Conservation (phyloP, 192 early-diverging fungal species). For the Backusella morwellensis region DNA sequence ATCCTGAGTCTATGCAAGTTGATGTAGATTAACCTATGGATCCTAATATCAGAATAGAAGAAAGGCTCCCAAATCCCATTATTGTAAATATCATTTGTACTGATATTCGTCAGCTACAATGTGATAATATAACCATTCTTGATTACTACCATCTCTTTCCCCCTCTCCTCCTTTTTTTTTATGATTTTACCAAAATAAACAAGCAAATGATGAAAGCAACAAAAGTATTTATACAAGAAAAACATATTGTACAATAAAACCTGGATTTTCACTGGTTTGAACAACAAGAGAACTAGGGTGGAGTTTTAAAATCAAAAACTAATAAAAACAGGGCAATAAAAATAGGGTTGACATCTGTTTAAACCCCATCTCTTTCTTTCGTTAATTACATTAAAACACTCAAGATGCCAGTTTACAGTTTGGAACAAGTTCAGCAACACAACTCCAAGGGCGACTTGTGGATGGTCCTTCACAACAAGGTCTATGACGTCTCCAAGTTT, state of each 20-base stretch:
- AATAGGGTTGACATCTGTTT: not conserved
- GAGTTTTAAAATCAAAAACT: not conserved
- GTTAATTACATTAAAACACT: not conserved
- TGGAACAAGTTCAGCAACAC: conserved; percentile 70
- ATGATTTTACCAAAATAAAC: too few species aligned
- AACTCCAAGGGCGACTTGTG: conserved; percentile 71
- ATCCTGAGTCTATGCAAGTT: too few species aligned
- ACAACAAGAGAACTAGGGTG: not conserved
- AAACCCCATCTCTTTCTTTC: not conserved
- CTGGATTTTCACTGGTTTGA: not conserved
- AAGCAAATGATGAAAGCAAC: too few species aligned
- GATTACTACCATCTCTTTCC: too few species aligned
- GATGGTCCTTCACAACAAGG: conserved; percentile 72
- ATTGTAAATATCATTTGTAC: too few species aligned
- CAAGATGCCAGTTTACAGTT: conserved; percentile 24
- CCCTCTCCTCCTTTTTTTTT: too few species aligned
- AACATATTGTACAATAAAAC: not conserved
- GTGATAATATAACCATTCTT: too few species aligned
- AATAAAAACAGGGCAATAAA: not conserved
- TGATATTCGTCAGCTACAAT: too few species aligned
- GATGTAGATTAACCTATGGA: too few species aligned
- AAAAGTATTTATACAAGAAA: not conserved
- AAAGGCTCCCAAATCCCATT: too few species aligned
- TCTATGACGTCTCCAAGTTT: conserved; percentile 74
- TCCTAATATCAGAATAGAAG: too few species aligned